Evolutionary conservation across 805 yeast genomes (phyloP).

Genomic region (Dipodascopsis uninucleata): DNA sequence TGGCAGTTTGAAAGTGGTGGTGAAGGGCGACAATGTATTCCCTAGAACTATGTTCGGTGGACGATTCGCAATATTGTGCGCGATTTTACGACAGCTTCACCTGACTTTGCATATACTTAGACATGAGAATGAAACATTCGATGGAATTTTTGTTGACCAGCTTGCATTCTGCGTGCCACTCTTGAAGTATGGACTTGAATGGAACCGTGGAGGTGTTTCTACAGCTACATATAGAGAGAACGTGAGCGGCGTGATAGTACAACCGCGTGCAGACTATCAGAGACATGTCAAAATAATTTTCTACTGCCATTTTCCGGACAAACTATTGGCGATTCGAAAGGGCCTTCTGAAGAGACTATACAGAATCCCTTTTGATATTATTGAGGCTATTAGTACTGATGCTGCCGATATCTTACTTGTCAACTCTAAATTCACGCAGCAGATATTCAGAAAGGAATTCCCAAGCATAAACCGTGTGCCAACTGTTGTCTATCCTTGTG

Average conservation of each 20-base stretch:
- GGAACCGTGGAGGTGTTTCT: background rate
- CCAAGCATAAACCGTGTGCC: constrained; percentile 38
- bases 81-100: constrained; percentile 76
- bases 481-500: constrained; percentile 74
- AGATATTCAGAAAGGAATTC: constrained; percentile 66
- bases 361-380: constrained; percentile 75
- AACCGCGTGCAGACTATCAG: too few relatives aligned
- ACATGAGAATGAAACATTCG: constrained; percentile 49
- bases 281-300: constrained; percentile 56
- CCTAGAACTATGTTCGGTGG: constrained; percentile 66
- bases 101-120: constrained; percentile 47
- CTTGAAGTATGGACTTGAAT: constrained; percentile 38
- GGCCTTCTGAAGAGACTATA: constrained; percentile 57
- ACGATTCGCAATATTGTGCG: constrained; percentile 70
- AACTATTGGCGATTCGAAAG: constrained; percentile 58
- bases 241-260: too few relatives aligned
- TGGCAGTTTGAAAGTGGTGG: constrained; percentile 54
- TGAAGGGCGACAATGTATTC: constrained; percentile 71
- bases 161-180: constrained; percentile 80
- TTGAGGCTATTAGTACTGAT: constrained; percentile 77
- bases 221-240: background rate
- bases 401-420: constrained; percentile 78
- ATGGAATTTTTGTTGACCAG: constrained; percentile 82
- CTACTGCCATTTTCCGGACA: constrained; percentile 97
- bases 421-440: constrained; percentile 77